phyloP scores from a whole-genome alignment of 257 asterid species.

The Solanum chmielewskii region DNA sequence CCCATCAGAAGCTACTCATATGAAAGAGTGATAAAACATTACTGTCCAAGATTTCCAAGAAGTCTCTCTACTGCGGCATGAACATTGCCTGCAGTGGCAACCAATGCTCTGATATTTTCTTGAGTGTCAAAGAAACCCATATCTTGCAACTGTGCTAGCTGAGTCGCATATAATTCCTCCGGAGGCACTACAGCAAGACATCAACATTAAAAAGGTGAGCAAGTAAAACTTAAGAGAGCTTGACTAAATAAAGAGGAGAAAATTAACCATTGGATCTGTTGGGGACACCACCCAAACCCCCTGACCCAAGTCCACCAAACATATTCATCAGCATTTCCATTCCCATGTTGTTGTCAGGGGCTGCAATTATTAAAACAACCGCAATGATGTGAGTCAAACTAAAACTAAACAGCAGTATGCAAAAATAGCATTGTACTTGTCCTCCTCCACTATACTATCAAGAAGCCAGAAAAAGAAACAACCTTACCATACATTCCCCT shows the following conservation, averaged over 20 bases:
- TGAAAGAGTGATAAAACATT: background rate
- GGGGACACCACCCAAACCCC: constrained; percentile 19
- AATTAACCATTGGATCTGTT: constrained; percentile 24
- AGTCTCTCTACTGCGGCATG: constrained; percentile 49
- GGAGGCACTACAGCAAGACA: constrained; percentile 28
- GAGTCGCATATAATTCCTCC: constrained; percentile 33
- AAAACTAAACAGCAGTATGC: background rate
- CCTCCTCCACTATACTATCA: background rate
- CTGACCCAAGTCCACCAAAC: constrained; percentile 40
- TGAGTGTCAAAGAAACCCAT: constrained; percentile 48
- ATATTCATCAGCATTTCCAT: constrained; percentile 37
- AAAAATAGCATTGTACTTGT: background rate
- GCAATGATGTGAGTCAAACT: background rate
- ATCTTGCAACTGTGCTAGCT: constrained; percentile 35
- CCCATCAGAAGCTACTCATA: constrained; percentile 3
- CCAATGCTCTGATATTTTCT: constrained; percentile 33
- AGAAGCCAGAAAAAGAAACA: background rate
- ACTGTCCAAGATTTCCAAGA: constrained; percentile 27
- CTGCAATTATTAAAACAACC: background rate
- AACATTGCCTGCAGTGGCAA: constrained; percentile 41
- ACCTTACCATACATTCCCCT: background rate
- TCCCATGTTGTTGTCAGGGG: constrained; percentile 12
- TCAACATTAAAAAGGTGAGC: background rate
- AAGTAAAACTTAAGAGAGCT: background rate
- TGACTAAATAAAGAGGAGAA: background rate